These are phyloP conservation scores for Fusarium sp. DNA, from an alignment of 2,329 filamentous ascomycete species.

Conservation along the genomic window DNA sequence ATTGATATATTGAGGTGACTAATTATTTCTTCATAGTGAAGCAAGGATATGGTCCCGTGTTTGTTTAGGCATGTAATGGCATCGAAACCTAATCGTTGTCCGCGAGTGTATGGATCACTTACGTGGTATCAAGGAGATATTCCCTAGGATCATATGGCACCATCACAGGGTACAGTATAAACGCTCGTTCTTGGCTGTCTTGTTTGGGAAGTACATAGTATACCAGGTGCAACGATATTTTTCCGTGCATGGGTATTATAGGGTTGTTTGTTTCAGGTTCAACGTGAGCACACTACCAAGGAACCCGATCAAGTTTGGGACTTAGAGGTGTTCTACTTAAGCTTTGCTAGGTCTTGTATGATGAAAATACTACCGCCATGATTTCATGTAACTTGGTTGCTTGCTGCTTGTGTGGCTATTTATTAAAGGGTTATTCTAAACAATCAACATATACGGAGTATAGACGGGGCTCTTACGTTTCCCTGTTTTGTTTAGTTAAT, in stretches of 20 bases:
- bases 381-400: neutral
- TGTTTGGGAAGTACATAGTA: conserved; percentile 1
- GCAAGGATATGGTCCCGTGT: neutral
- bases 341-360: neutral
- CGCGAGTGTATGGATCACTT: neutral
- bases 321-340: neutral
- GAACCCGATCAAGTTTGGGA: neutral
- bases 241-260: conserved; percentile 14
- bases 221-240: conserved; percentile 13
- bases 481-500: neutral
- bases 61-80: neutral
- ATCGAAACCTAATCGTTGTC: neutral
- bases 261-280: conserved; percentile 37
- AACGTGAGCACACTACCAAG: conserved; percentile 22
- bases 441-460: neutral
- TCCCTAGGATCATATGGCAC: conserved; percentile 13
- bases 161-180: conserved; percentile 9
- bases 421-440: neutral
- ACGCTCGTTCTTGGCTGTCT: neutral
- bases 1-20: neutral
- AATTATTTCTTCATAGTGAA: neutral
- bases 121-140: conserved; percentile 18
- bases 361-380: neutral
- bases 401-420: neutral
- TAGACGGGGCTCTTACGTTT: neutral